Evolutionary conservation across 1,139 yeast species (phyloP).

Genomic region (Yamadazyma diddensiae): DNA sequence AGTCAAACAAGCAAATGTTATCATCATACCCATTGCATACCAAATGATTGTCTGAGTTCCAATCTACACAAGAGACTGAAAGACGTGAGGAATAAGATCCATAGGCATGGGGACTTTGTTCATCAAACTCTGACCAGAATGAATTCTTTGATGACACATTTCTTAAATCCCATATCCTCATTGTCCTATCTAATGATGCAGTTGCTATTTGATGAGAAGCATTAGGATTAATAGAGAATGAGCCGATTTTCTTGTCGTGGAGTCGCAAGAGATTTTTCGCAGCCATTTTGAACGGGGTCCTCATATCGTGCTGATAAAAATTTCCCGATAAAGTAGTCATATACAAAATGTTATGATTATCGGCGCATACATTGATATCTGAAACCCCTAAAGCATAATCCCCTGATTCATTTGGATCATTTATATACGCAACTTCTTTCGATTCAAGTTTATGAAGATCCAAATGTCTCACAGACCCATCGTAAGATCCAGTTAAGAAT

Average conservation of each 20-base stretch:
- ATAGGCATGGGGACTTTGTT: slow-evolving; percentile 47
- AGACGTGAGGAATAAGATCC: slow-evolving; percentile 71
- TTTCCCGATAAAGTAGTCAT: slow-evolving; percentile 79
- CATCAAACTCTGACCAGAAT: slow-evolving; percentile 36
- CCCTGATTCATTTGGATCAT: slow-evolving; percentile 43
- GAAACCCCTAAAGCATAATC: slow-evolving; percentile 51
- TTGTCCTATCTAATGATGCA: slow-evolving; percentile 80
- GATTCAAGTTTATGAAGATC: slow-evolving; percentile 64
- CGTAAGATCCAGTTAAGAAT: slow-evolving; percentile 74
- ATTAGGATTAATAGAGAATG: slow-evolving; percentile 74
- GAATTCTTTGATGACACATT: slow-evolving; percentile 39
- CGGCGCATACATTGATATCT: slow-evolving; percentile 53
- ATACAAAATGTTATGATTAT: slow-evolving; percentile 52
- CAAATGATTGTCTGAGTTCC: slow-evolving; percentile 72
- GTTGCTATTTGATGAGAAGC: slow-evolving; percentile 64
- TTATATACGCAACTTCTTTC: slow-evolving; percentile 52
- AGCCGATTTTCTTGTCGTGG: slow-evolving; percentile 90
- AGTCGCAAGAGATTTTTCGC: slow-evolving; percentile 47
- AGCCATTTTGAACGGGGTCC: slow-evolving; percentile 40
- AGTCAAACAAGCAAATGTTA: slow-evolving; percentile 56
- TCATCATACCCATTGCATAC: slow-evolving; percentile 96
- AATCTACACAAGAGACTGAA: slow-evolving; percentile 82
- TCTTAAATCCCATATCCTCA: slow-evolving; percentile 85
- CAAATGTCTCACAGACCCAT: slow-evolving; percentile 74
- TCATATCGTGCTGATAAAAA: slow-evolving; percentile 65